Conservation (phyloP, 352 stramenopile genomes). For the Globisporangium canariense region DNA sequence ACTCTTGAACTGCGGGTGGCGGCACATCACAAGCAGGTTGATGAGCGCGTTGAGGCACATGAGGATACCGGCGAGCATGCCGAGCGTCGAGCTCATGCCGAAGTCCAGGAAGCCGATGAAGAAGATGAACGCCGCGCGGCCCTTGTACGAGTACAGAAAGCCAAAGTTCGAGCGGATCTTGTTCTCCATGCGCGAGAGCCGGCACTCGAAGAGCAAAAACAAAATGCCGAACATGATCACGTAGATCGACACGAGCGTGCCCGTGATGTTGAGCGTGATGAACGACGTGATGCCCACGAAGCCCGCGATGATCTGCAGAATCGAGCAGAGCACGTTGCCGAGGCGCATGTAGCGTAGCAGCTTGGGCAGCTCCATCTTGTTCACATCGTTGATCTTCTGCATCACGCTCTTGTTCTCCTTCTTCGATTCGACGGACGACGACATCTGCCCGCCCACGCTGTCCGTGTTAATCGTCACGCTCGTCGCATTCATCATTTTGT, state of each 20-base stretch:
- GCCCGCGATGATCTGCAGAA: conserved; percentile 80
- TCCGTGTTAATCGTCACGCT: conserved; percentile 80
- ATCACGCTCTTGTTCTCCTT: conserved; percentile 71
- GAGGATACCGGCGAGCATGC: conserved; percentile 65
- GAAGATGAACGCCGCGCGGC: conserved; percentile 84
- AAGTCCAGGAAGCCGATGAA: conserved; percentile 89
- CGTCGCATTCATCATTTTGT: conserved; percentile 70
- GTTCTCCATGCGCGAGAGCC: conserved; percentile 81
- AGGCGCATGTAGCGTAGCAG: conserved; percentile 85
- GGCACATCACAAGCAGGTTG: conserved; percentile 86
- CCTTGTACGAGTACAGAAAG: conserved; percentile 88
- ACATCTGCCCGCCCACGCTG: conserved; percentile 55
- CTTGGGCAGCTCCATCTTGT: conserved; percentile 89
- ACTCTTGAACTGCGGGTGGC: conserved; percentile 84
- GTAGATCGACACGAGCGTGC: conserved; percentile 86
- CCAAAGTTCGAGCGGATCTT: conserved; percentile 83
- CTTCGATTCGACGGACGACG: conserved; percentile 46
- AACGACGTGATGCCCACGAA: conserved; percentile 82
- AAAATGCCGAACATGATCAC: conserved; percentile 88
- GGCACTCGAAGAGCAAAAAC: conserved; percentile 86
- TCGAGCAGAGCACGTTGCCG: conserved; percentile 78
- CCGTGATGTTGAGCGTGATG: conserved; percentile 89
- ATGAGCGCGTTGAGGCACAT: conserved; percentile 88
- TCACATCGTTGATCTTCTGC: conserved; percentile 84
- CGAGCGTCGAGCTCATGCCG: conserved; percentile 79